Base-by-base conservation (phyloP, 306 rosid species). In the Adenanthera pavonina region DNA sequence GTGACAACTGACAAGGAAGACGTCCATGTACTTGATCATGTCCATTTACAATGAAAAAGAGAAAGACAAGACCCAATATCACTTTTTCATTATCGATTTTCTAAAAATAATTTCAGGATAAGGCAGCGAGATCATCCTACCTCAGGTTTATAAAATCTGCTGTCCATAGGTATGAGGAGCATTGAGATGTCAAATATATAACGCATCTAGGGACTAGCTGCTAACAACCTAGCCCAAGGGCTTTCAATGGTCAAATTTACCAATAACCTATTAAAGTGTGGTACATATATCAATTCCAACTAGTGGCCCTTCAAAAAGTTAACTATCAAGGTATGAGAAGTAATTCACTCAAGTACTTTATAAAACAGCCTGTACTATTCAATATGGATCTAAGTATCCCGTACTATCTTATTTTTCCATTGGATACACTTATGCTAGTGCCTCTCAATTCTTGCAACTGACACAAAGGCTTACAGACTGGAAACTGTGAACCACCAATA, bases 71-170 rank as follows among this genome's bases (percentile, higher is more conserved):
- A 41, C 70, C 69, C 67, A 59, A 57, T 44, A 72, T 52, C 66
- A 51, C 49, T 77, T 19, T 56, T 54, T 60, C 76, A 35, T 65
- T 72, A 62, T 83, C 33, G 64, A 56, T 53, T 52, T 56, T 69
- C 35, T 36, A 35, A 56, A 40, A 51, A 75, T 35, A 43, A 2
- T 41, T 59, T 44, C 52, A 51, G 68, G 60, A 74, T 16, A 78
- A 62, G 33, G 64, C 64, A 51, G 57, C 38, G 19, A 72, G 16
- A 57, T 69, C 30, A 48, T 70, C 66, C 44, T 38, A 43, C 71
- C 71, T 53, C 66, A 16, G 68, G 78, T 70, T 70, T 72, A 78
- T 61, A 52, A 69, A 80, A 69, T 80, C n/a, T 66, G 8, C 36
- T 57, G 66, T 76, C 64, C 56, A 16, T 52, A 48, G 60, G 53